phyloP scores from a whole-genome alignment of 1,139 yeast species.

The Sugiyamaella novakii region DNA sequence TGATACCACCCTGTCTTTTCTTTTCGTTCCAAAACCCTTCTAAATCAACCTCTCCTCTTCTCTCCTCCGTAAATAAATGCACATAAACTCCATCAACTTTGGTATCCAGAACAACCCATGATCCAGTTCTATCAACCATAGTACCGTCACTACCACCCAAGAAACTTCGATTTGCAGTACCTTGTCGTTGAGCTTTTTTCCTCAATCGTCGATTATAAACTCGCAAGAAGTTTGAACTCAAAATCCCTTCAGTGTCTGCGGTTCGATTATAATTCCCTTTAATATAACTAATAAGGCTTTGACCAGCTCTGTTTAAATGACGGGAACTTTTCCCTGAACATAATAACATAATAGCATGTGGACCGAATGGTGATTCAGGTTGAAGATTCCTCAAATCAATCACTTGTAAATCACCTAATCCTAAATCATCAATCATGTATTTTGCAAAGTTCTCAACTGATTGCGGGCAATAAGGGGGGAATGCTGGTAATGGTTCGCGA shows the following conservation, averaged over 20 bases:
- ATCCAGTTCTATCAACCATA: conserved; percentile 34
- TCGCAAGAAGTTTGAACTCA: conserved; percentile 59
- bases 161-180: conserved; percentile 18
- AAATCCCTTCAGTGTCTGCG: conserved; percentile 71
- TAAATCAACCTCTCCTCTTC: conserved; percentile 66
- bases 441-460: conserved; percentile 51
- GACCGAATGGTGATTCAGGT: conserved; percentile 49
- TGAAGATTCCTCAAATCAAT: conserved; percentile 59
- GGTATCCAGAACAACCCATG: conserved; percentile 80
- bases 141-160: conserved; percentile 26
- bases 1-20: conserved; percentile 2
- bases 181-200: conserved; percentile 52
- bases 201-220: conserved; percentile 64
- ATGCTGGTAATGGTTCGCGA: conserved; percentile 35
- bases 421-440: conserved; percentile 60
- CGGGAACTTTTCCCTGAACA: conserved; percentile 78
- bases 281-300: conserved; percentile 53
- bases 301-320: conserved; percentile 74
- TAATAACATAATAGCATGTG: conserved; percentile 54
- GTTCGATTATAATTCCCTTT: conserved; percentile 48
- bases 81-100: conserved; percentile 62
- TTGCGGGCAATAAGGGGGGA: conserved; percentile 62
- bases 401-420: conserved; percentile 60
- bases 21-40: conserved; percentile 60
- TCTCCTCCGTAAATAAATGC: conserved; percentile 70